phyloP scores from a whole-genome alignment of 2,329 filamentous ascomycete species.

The Monilinia fructigena region DNA sequence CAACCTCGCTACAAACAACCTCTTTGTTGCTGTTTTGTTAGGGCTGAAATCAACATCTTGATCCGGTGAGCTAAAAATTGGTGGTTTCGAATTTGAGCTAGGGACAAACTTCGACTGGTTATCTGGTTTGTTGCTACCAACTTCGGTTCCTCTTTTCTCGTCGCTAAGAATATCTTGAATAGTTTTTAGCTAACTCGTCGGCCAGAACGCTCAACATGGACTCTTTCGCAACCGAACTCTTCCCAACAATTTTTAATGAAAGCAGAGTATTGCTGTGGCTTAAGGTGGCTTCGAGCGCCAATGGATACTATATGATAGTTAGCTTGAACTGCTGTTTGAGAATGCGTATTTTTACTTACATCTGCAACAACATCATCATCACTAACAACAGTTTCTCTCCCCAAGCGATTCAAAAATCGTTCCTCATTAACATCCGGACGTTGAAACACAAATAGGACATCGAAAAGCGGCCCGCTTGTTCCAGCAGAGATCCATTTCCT shows the following conservation, averaged over 20 bases:
- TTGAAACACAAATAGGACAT: slow-evolving; percentile 82
- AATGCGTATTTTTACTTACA: slow-evolving; percentile 35
- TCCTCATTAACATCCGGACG: slow-evolving; percentile 43
- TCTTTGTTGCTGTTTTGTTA: slow-evolving; percentile 43
- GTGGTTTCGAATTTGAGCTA: too few relatives aligned
- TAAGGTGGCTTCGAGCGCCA: slow-evolving; percentile 73
- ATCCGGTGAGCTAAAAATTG: not conserved
- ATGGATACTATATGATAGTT: slow-evolving; percentile 46
- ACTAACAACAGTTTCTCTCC: slow-evolving; percentile 54
- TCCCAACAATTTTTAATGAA: slow-evolving; percentile 58
- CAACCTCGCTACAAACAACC: slow-evolving; percentile 60
- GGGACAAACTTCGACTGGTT: not conserved
- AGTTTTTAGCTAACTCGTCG: slow-evolving; percentile 42
- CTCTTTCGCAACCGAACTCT: slow-evolving; percentile 46
- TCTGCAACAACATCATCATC: slow-evolving; percentile 45
- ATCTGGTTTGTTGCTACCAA: not conserved
- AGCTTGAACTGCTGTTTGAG: slow-evolving; percentile 20
- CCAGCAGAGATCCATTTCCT: slow-evolving; percentile 69
- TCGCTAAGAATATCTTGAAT: slow-evolving; percentile 25
- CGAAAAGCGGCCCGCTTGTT: slow-evolving; percentile 63
- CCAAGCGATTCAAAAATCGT: slow-evolving; percentile 45
- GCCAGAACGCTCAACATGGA: slow-evolving; percentile 44
- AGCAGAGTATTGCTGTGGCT: slow-evolving; percentile 48
- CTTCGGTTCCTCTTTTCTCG: not conserved
- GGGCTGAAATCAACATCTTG: slow-evolving; percentile 46